These are phyloP conservation scores for Smittium culicis DNA, from an alignment of 371 early-diverging fungal genomes.

Conservation along the genomic window DNA sequence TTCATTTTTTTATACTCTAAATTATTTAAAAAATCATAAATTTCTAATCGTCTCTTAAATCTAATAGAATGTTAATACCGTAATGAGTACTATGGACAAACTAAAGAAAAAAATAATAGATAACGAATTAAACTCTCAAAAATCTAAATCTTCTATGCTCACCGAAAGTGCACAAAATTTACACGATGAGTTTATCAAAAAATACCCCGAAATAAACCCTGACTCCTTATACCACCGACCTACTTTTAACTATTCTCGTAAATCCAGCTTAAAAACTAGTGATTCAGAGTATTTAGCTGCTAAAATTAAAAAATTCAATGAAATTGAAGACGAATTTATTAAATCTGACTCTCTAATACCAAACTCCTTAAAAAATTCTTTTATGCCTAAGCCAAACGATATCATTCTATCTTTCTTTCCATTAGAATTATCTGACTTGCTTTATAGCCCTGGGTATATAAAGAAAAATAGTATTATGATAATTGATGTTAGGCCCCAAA, in stretches of 20 bases:
- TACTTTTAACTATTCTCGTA: too few relatives aligned
- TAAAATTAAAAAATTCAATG: slow-evolving; percentile 22
- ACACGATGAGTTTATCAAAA: not conserved
- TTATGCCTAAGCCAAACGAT: slow-evolving; percentile 13
- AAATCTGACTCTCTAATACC: not conserved
- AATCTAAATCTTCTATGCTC: not conserved
- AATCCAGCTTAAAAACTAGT: not conserved
- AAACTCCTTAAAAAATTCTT: slow-evolving; percentile 7
- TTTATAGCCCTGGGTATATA: slow-evolving; percentile 20
- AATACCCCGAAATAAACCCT: not conserved
- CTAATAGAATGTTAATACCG: slow-evolving; percentile 15
- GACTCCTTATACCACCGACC: not conserved
- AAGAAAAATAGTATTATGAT: slow-evolving; percentile 39
- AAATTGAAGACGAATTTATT: slow-evolving; percentile 14
- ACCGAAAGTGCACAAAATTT: not conserved
- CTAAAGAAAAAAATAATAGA: slow-evolving; percentile 8
- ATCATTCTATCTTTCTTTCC: slow-evolving; percentile 29
- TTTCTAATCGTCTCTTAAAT: slow-evolving; percentile 14
- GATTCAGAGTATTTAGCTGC: slow-evolving; percentile 18
- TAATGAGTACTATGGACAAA: slow-evolving; percentile 15
- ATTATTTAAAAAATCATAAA: slow-evolving; percentile 14
- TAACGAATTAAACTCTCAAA: not conserved
- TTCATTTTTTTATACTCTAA: slow-evolving; percentile 6
- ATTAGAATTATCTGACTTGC: slow-evolving; percentile 30
- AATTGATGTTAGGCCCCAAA: slow-evolving; percentile 65